Evolutionary conservation across 306 rosid species (phyloP).

Genomic region (Pterocarpus macrocarpus): DNA sequence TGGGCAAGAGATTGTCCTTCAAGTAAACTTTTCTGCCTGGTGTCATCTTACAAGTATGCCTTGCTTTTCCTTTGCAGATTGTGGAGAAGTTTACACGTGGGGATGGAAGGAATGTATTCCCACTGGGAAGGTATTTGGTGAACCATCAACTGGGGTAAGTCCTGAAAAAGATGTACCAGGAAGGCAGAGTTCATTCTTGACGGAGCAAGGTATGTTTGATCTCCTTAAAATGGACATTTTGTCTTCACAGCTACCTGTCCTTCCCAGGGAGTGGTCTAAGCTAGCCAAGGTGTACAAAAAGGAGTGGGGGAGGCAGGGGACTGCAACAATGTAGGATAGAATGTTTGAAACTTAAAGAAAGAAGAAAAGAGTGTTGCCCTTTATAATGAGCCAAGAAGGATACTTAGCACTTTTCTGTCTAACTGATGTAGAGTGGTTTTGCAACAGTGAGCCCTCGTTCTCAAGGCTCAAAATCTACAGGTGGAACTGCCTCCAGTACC

Average conservation of each 20-base stretch:
- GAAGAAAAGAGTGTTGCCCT: conserved; percentile 40
- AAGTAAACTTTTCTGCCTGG: not conserved
- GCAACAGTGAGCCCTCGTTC: conserved; percentile 73
- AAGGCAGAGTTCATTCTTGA: conserved; percentile 63
- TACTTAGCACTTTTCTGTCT: conserved; percentile 38
- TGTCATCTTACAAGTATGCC: conserved; percentile 26
- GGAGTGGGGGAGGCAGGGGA: conserved; percentile 18
- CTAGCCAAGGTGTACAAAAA: conserved; percentile 36
- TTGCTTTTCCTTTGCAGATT: conserved; percentile 57
- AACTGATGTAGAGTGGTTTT: conserved; percentile 53
- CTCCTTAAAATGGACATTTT: conserved; percentile 40
- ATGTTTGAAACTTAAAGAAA: conserved; percentile 40
- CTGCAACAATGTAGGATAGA: conserved; percentile 32
- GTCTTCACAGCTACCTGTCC: conserved; percentile 34
- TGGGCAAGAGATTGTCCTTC: conserved; percentile 12
- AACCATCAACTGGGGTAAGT: conserved; percentile 56
- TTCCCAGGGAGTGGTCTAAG: conserved; percentile 36
- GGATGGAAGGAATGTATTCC: conserved; percentile 99
- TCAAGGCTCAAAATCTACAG: conserved; percentile 70
- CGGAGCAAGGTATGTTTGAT: conserved; percentile 75
- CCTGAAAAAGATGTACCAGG: conserved; percentile 71
- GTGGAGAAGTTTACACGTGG: conserved; percentile 91
- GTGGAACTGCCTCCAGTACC: conserved; percentile 55
- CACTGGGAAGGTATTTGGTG: conserved; percentile 83
- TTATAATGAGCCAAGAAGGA: conserved; percentile 41